Percentiles rank a stretch among this genome's conserved stretches.
These are phyloP conservation scores for Aeminium ludgeri DNA, from an alignment of 495 filamentous ascomycete species.

Conservation along the genomic window DNA sequence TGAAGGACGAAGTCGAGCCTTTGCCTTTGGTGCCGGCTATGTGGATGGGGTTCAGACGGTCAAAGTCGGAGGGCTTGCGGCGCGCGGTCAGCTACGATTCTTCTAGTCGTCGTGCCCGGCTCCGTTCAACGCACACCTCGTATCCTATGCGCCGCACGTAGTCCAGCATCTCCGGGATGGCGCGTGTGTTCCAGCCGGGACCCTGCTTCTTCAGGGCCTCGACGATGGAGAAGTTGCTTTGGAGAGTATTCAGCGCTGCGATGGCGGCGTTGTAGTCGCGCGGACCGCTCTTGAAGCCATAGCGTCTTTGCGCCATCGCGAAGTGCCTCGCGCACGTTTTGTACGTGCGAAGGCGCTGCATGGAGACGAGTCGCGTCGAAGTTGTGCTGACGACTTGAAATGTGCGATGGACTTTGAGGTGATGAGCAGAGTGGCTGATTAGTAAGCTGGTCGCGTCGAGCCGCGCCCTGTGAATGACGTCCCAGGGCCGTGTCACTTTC, in stretches of 20 bases:
- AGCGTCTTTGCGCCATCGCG: background rate
- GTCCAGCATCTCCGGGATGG: conserved; percentile 58
- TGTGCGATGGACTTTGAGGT: too few relatives aligned
- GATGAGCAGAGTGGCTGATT: too few relatives aligned
- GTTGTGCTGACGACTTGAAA: too few relatives aligned
- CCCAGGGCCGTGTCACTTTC: too few relatives aligned
- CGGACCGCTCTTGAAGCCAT: conserved; percentile 1
- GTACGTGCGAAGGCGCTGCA: background rate
- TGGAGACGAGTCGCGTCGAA: too few relatives aligned
- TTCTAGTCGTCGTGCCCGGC: background rate
- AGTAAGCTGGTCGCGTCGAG: too few relatives aligned
- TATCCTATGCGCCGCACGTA: conserved; percentile 68
- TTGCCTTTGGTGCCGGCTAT: conserved; percentile 91
- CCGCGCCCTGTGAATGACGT: too few relatives aligned
- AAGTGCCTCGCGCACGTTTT: background rate
- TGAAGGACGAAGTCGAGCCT: conserved; percentile 60
- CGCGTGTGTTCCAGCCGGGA: conserved; percentile 44
- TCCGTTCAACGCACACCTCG: conserved; percentile 34
- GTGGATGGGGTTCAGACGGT: conserved; percentile 59
- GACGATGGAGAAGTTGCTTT: conserved; percentile 67
- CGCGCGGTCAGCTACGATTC: conserved; percentile 1
- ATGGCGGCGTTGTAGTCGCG: conserved; percentile 51
- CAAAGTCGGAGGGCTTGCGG: conserved; percentile 52
- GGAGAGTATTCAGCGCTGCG: conserved; percentile 70
- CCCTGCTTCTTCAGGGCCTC: conserved; percentile 57